phyloP scores from a whole-genome alignment of 495 filamentous ascomycete genomes.

The Aspergillus asperescens region DNA sequence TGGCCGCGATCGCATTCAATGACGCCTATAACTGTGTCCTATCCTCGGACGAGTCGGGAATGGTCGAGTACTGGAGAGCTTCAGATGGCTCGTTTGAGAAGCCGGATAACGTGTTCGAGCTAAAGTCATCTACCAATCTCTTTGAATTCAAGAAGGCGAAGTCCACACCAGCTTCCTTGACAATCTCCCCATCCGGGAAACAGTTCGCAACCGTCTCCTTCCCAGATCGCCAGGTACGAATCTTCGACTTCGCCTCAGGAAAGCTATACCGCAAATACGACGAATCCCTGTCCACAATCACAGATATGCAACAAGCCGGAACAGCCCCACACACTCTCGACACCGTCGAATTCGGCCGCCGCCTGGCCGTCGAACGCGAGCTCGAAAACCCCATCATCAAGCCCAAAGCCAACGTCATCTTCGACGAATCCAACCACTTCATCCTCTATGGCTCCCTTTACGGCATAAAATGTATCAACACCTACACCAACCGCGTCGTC shows the following conservation, averaged over 20 bases:
- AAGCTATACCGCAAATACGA: conserved; percentile 92
- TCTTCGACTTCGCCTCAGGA: conserved; percentile 87
- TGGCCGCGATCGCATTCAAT: conserved; percentile 84
- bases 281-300: conserved; percentile 79
- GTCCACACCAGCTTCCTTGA: conserved; percentile 76
- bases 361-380: conserved; percentile 82
- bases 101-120: conserved; percentile 82
- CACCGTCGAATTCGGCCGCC: conserved; percentile 84
- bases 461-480: conserved; percentile 92
- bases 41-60: conserved; percentile 82
- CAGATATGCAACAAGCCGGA: conserved; percentile 91
- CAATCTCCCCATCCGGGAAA: conserved; percentile 75
- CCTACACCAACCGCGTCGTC: conserved; percentile 82
- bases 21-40: conserved; percentile 82
- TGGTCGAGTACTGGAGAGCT: conserved; percentile 96
- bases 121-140: conserved; percentile 86
- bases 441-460: conserved; percentile 89
- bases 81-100: conserved; percentile 72
- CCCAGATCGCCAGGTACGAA: conserved; percentile 83
- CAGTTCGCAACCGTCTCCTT: conserved; percentile 89
- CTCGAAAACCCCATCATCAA: conserved; percentile 64
- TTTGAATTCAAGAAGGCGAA: conserved; percentile 98
- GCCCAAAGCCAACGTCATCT: conserved; percentile 76
- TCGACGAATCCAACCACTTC: conserved; percentile 95
- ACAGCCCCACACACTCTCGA: conserved; percentile 74